Evolutionary conservation across 2,329 filamentous ascomycete species (phyloP).

Genomic region (Aspergillus vadensis): DNA sequence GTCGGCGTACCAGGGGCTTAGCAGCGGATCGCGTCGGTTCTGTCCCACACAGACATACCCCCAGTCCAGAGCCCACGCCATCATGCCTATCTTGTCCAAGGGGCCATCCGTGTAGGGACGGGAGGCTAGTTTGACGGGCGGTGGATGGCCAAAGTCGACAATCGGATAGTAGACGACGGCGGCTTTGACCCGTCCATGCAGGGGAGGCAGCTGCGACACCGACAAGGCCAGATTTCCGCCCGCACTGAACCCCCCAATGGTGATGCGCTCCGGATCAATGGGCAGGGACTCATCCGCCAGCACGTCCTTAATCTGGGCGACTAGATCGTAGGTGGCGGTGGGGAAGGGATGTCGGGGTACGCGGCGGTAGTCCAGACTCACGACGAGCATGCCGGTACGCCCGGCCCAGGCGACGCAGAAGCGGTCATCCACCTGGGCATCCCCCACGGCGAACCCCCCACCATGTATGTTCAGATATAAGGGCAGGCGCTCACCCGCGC

Average conservation of each 20-base stretch:
- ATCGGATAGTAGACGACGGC: conserved; percentile 50
- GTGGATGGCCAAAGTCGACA: conserved; percentile 43
- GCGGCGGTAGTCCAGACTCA: conserved; percentile 55
- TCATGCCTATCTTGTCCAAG: conserved; percentile 26
- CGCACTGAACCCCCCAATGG: conserved; percentile 54
- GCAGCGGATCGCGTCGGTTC: conserved; percentile 41
- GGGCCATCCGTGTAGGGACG: conserved; percentile 22
- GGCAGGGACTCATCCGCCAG: conserved; percentile 50
- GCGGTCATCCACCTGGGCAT: conserved; percentile 49
- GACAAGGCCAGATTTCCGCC: conserved; percentile 54
- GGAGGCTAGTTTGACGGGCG: conserved; percentile 30
- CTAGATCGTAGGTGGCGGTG: conserved; percentile 48
- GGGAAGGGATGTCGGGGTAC: conserved; percentile 50
- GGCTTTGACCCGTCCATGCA: conserved; percentile 40
- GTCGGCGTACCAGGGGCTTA: conserved; percentile 45
- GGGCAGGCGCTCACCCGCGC: conserved; percentile 35
- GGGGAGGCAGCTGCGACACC: conserved; percentile 42
- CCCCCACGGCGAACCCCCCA: conserved; percentile 42
- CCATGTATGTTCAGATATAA: conserved; percentile 56
- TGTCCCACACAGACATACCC: conserved; percentile 43
- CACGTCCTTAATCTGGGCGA: conserved; percentile 46
- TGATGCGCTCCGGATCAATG: conserved; percentile 47
- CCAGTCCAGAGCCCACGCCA: conserved; percentile 43
- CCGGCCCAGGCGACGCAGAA: conserved; percentile 51
- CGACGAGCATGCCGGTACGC: conserved; percentile 45